A percentile compares a stretch with the other conserved stretches of the same genome.
Conservation (phyloP, 2,329 filamentous ascomycete species). For the Neocatenulostroma microsporum region DNA sequence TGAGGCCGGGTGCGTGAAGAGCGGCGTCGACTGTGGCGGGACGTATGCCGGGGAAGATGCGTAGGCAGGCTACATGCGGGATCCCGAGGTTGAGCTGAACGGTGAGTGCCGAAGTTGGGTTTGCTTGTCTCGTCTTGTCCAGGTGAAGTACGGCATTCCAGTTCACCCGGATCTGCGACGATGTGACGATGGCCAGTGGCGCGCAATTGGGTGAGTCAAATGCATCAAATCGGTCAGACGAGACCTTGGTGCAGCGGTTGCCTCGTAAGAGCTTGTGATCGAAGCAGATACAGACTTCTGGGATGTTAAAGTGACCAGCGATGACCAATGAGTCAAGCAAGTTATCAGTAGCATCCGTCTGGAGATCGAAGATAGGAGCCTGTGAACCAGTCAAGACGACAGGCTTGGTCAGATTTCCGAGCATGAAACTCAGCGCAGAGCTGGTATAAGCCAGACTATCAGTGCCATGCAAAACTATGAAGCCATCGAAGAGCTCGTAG, state of each 20-base stretch:
- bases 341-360: conserved; percentile 88
- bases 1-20: conserved; percentile 64
- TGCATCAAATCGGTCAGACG: conserved; percentile 75
- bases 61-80: conserved; percentile 79
- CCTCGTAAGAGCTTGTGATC: conserved; percentile 84
- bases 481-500: conserved; percentile 72
- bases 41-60: conserved; percentile 86
- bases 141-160: conserved; percentile 6
- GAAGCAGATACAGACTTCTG: conserved; percentile 90
- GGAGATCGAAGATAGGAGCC: conserved; percentile 80
- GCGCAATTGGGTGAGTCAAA: conserved; percentile 80
- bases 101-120: background rate
- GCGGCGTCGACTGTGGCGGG: conserved; percentile 85
- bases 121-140: too few species aligned
- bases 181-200: conserved; percentile 70
- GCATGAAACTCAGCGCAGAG: conserved; percentile 87
- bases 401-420: conserved; percentile 72
- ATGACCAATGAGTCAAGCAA: conserved; percentile 81
- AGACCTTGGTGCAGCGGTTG: conserved; percentile 81
- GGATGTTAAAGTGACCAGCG: conserved; percentile 85
- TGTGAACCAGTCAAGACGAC: conserved; percentile 67
- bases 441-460: conserved; percentile 69
- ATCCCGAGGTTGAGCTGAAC: conserved; percentile 66
- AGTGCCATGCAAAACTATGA: conserved; percentile 57
- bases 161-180: conserved; percentile 35